Evolutionary conservation across 2,329 filamentous ascomycete genomes (phyloP), one percentile per base, ranked within the genome.

Genomic region (Trichoderma gracile): DNA sequence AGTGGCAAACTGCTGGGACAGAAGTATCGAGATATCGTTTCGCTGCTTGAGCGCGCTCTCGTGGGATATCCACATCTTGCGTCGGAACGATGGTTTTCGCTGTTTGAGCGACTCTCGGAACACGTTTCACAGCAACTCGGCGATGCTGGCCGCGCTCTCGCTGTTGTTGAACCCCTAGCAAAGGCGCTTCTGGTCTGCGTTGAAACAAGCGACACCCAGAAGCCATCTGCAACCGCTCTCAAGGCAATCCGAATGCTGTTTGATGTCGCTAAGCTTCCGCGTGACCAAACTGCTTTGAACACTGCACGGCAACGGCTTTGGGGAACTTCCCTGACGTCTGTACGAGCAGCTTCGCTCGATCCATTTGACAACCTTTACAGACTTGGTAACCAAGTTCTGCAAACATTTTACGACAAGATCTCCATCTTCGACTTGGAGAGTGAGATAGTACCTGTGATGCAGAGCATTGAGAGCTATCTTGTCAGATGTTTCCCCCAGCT

Each of bases 131-230:
- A 81, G 14, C 87, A 92, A 67, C 84, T 84, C 59, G 90, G 91
- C 3, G 87, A 92, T 67, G 84, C 85, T 17, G 88, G 86, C 6
- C 82, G 88, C 46, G 84, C 87, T 5, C 79, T 90, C 56, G 83
- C 85, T 25, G 81, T 92, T 1, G 79, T 93, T 45, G 92, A 96
- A 66, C 89, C 89, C 1, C 71, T 95, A 3, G 85, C 90, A 0
- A 88, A 85, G 68, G 71, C 75, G 1, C 68, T 89, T 5, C 70
- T 79, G 43, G 80, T 81, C 62, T 76, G 38, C 59, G 68, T 70
- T 55, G 71, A 69, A n/a, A 63, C 69, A 17, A 61, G 58, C 19
- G 57, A 17, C 8, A 40, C 59, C 8, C 63, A 66, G 21, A 67
- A 65, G 38, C 65, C 69, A 4, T 53, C 65, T 3, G 30, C 71